Base-by-base conservation (phyloP, 305 asterid species). In the Rubia peregrina region DNA sequence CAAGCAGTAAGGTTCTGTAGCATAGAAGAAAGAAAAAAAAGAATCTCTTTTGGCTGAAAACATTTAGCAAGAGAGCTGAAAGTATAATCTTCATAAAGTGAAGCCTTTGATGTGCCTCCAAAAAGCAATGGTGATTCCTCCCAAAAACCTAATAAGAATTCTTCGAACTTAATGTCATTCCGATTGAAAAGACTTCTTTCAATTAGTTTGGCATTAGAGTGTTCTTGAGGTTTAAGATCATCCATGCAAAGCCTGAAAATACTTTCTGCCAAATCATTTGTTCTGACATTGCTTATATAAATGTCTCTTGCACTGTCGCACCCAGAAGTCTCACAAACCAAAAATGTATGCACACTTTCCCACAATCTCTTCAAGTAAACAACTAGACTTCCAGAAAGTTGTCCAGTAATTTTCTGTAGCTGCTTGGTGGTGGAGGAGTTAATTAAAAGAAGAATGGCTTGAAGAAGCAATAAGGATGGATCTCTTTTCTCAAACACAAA, bases 111-210 rank as follows among this genome's bases (percentile, higher is more conserved):
- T 3, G 81, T 71, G 55, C 77, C 73, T 79, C 70, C 80, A 72
- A 87, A 41, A 51, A 81, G 80, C 77, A 80, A 65, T 71, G 92
- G 92, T 69, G 84, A 82, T n/a, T 65, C 67, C 87, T 89, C 96
- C 97, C 96, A 89, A 57, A 71, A 70, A 69, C 79, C 80, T 53
- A 77, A 84, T 68, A 89, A 16, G 80, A 91, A 89, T 41, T 62
- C 80, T 66, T 85, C 77, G 49, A 84, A 72, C 71, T 79, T 74
- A 59, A 40, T 75, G 67, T 71, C 77, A 65, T 74, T 86, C 64
- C 22, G 75, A 77, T 73, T 57, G 19, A 90, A 87, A 73, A 87
- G 74, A 76, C 80, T 72, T 67, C 70, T 74, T 76, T 61, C 71
- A 40, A 85, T 68, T 71, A 59, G 70, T 72, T 82, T 77, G 41